Base-by-base conservation (phyloP, 2,329 filamentous ascomycete species). In the Endoconidiophora laricicola region DNA sequence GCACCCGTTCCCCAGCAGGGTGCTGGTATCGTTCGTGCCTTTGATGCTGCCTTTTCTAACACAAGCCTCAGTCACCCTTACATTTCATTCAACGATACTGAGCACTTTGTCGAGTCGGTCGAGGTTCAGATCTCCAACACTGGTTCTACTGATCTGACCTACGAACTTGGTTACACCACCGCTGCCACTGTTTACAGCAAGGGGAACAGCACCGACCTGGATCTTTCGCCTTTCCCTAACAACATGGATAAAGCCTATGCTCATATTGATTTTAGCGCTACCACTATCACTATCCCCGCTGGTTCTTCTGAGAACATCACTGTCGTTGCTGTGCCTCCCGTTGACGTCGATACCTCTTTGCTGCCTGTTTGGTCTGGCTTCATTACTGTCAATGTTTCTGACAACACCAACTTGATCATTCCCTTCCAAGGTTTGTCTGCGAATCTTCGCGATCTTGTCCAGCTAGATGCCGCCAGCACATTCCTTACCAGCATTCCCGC, bases 61-160 rank as follows among this genome's bases (percentile, higher is more conserved):
- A 70, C 71, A 2, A 57, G 74, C 10, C 63, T 81, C 18, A 71
- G 69, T 56, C 69, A 67, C 7, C 72, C 72, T n/a, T 74, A 70
- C 59, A 61, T 82, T 12, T 69, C 73, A 3, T 79, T 81, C 63
- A 81, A 81, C 58, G 78, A 82, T 59, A 78, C 76, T 0, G 72
- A 74, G 55, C 60, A 80, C 64, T 71, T 78, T 54, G 59, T 60
- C 43, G 60, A 65, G 9, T 64, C 63, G 2, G 63, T 69, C 41
- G 69, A 69, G 55, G 77, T 81, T 58, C 69, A 65, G 38, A 66
- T 82, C 55, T 67, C 61, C 56, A 82, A 81, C 64, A 65, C 65
- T 4, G 73, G 71, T 43, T 60, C 60, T 14, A 63, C 65, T 22
- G 60, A 65, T 0, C 60, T 76, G 46, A 71, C 69, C 4, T 79